phyloP scores from a whole-genome alignment of 805 yeast genomes.

The Kodamaea nitidulidarum region DNA sequence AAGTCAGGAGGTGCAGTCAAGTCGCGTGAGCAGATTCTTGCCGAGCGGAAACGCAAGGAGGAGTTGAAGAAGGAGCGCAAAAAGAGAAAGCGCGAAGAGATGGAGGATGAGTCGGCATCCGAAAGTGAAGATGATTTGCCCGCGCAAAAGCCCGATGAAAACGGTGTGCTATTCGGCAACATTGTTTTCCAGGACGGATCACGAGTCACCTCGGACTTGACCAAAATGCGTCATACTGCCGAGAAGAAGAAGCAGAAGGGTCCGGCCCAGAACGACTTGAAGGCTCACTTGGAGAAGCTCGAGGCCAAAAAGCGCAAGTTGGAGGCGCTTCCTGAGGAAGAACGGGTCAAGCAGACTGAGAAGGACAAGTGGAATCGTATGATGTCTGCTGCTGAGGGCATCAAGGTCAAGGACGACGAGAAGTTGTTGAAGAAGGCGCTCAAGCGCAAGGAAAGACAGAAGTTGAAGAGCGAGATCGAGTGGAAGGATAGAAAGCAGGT shows the following conservation, averaged over 20 bases:
- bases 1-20: conserved; percentile 75
- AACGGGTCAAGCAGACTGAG: conserved; percentile 57
- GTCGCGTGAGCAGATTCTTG: conserved; percentile 76
- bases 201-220: conserved; percentile 68
- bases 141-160: conserved; percentile 27
- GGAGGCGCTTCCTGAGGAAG: conserved; percentile 53
- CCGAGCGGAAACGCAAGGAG: conserved; percentile 52
- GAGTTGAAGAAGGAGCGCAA: conserved; percentile 44
- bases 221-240: conserved; percentile 44
- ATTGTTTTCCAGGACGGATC: conserved; percentile 81
- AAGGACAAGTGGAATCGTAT: conserved; percentile 84
- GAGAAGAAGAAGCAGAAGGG: conserved; percentile 65
- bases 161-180: conserved; percentile 66
- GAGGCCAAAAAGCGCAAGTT: conserved; percentile 70
- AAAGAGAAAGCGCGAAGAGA: conserved; percentile 38
- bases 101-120: conserved; percentile 36
- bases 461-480: conserved; percentile 81
- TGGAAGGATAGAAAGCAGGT: conserved; percentile 88
- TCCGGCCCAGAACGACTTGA: conserved; percentile 78
- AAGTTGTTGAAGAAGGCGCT: conserved; percentile 79
- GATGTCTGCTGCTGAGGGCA: conserved; percentile 82
- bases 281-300: conserved; percentile 72
- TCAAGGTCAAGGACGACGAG: conserved; percentile 86
- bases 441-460: conserved; percentile 75
- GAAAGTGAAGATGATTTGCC: conserved; percentile 13